Base-by-base conservation (phyloP, 2,329 filamentous ascomycete genomes). In the Didymosphaeria variabile region DNA sequence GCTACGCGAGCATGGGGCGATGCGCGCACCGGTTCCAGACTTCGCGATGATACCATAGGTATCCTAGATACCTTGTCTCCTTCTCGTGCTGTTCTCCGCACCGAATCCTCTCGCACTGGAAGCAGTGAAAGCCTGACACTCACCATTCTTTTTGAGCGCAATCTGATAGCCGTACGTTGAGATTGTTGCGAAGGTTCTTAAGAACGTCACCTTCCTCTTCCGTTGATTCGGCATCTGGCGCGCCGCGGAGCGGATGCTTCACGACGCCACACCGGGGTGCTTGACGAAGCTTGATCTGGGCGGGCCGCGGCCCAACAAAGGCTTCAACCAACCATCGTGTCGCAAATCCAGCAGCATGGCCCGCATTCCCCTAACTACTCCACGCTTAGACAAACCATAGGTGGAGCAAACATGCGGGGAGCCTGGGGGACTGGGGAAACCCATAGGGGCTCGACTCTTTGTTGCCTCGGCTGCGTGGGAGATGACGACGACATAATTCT, bases 401-500 rank as follows among this genome's bases (percentile, higher is more conserved):
- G n/a, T 44, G 40, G 40, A 44, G 40, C 17, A 21, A n/a, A 21
- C 1, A 8, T 44, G 40, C 40, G 40, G 17, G 21, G 40, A 44
- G 7, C 40, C 15, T 44, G 40, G 40, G 40, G 36, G 17, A 19
- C 40, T 44, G 40, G 40, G 40, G 40, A 44, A 44, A 44, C n/a
- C 36, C 40, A 1, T n/a, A 44, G 40, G 40, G 40, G 40, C 40
- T 44, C 40, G 40, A 44, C 40, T n/a, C 19, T 10, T 44, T 21
- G 17, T 4, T 44, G 40, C 40, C 40, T 44, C 40, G 40, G 40
- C 17, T 44, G 40, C 21, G n/a, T 21, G 17, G 17, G 17, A 44
- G 40, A 44, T 44, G 40, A 44, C 40, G 40, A 44, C 40, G n/a
- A 44, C 40, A 44, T 44, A n/a, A 44, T n/a, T 29, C 40, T n/a